Evolutionary conservation across 129 eudicot species (phyloP).

Genomic region (Flaveria linearis): DNA sequence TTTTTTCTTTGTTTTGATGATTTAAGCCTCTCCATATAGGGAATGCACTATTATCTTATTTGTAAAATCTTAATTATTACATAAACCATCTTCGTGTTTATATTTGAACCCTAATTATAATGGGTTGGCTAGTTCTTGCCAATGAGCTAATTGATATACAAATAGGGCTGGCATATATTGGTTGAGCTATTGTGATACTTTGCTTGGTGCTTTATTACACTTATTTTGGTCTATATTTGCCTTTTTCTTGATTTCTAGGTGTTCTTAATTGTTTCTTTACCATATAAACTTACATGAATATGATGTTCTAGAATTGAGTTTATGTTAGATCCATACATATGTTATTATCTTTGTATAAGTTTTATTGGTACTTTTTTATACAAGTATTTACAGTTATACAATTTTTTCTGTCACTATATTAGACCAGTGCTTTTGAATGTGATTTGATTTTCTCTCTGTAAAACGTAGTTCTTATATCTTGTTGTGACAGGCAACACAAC

Average conservation of each 20-base stretch:
- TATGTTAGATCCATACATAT: not conserved
- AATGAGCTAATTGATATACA: not conserved
- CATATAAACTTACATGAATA: not conserved
- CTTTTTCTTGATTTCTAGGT: not conserved
- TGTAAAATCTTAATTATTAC: not conserved
- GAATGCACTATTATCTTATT: not conserved
- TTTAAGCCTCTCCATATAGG: not conserved
- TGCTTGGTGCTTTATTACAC: not conserved
- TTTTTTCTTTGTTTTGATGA: not conserved
- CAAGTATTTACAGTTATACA: not conserved
- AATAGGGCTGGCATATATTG: not conserved
- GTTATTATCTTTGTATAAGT: not conserved
- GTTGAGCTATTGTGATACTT: not conserved
- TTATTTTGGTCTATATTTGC: not conserved
- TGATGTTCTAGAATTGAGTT: not conserved
- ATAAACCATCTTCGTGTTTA: not conserved
- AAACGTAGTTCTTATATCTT: not conserved
- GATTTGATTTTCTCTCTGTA: not conserved
- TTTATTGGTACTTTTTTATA: not conserved
- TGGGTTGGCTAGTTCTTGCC: not conserved
- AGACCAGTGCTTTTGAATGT: not conserved
- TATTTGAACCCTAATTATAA: not conserved
- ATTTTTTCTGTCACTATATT: not conserved
- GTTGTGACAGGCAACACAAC: constrained; percentile 56
- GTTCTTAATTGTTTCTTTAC: too few relatives aligned